phyloP scores from a whole-genome alignment of 768 basidiomycete species.

The Lactarius vividus region DNA sequence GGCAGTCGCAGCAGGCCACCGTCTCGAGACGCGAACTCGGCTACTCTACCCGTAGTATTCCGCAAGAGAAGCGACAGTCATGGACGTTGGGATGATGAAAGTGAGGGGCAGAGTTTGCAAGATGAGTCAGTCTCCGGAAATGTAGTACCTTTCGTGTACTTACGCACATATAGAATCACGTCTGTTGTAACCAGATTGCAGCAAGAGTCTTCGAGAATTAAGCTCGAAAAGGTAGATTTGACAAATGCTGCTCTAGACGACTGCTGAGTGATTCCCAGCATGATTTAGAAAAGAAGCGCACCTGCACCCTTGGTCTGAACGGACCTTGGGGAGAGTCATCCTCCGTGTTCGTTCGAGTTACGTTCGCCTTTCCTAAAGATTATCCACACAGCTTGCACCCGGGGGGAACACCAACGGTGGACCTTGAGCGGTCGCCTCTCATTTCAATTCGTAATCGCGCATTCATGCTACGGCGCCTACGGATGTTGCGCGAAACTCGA shows the following conservation, averaged over 20 bases:
- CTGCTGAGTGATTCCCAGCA: constrained; percentile 40
- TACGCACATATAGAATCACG: constrained; percentile 57
- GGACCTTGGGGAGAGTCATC: constrained; percentile 90
- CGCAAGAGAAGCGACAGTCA: constrained; percentile 48
- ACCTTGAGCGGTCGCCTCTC: constrained; percentile 79
- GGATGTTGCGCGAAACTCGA: constrained; percentile 64
- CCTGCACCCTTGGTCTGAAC: constrained; percentile 81
- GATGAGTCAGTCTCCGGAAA: constrained; percentile 58
- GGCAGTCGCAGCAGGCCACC: constrained; percentile 40
- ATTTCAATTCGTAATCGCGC: constrained; percentile 76
- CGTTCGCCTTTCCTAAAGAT: constrained; percentile 82
- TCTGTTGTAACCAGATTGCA: constrained; percentile 65
- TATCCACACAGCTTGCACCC: constrained; percentile 70
- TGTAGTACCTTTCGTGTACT: not conserved
- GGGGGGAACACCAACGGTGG: constrained; percentile 66
- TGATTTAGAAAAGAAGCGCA: constrained; percentile 68
- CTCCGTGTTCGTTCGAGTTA: constrained; percentile 81
- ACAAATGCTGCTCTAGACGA: not conserved
- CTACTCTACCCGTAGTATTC: constrained; percentile 22
- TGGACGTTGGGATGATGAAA: constrained; percentile 37
- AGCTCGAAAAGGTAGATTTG: constrained; percentile 72
- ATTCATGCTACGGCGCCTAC: constrained; percentile 73
- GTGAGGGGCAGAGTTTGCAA: constrained; percentile 53
- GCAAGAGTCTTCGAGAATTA: constrained; percentile 57
- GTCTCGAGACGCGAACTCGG: constrained; percentile 22